phyloP scores from a whole-genome alignment of 2,329 filamentous ascomycete species.

The Neonectria faginata region DNA sequence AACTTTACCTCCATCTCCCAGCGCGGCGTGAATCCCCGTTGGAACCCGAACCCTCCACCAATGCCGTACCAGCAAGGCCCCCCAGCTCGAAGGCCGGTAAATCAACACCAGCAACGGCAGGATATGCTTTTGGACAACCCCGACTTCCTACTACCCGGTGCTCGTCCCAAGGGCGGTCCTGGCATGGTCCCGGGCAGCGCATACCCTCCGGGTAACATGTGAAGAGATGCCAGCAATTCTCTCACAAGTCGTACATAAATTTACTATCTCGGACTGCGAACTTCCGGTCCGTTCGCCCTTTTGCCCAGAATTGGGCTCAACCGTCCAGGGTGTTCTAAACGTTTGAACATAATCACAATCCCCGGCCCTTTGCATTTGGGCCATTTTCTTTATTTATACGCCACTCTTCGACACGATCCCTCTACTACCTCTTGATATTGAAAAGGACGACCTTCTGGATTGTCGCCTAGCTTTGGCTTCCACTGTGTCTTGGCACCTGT shows the following conservation, averaged over 20 bases:
- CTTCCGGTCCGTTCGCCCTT: constrained; percentile 6
- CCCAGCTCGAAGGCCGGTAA: constrained; percentile 58
- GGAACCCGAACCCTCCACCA: constrained; percentile 71
- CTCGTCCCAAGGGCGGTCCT: constrained; percentile 50
- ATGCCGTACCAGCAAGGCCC: constrained; percentile 57
- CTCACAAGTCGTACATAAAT: constrained; percentile 11
- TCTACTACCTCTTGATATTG: constrained; percentile 23
- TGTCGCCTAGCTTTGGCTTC: constrained; percentile 13
- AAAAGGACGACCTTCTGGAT: constrained; percentile 19
- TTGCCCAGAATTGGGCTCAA: constrained; percentile 11
- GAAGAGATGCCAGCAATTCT: constrained; percentile 30
- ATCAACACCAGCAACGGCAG: constrained; percentile 70
- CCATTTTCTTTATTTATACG: constrained; percentile 20
- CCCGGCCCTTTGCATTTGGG: constrained; percentile 17
- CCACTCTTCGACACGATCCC: constrained; percentile 30
- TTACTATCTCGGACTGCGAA: background rate
- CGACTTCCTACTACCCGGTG: constrained; percentile 80
- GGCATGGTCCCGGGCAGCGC: constrained; percentile 66
- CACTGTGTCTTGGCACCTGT: constrained; percentile 1
- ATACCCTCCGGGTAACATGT: constrained; percentile 57
- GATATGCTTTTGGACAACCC: constrained; percentile 86
- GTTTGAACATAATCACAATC: constrained; percentile 22
- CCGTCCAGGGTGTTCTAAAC: constrained; percentile 18
- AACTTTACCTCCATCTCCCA: constrained; percentile 94
- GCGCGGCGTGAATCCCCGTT: constrained; percentile 87